phyloP scores from a whole-genome alignment of 2,329 filamentous ascomycete species.

The Curvularia eragrostidis region DNA sequence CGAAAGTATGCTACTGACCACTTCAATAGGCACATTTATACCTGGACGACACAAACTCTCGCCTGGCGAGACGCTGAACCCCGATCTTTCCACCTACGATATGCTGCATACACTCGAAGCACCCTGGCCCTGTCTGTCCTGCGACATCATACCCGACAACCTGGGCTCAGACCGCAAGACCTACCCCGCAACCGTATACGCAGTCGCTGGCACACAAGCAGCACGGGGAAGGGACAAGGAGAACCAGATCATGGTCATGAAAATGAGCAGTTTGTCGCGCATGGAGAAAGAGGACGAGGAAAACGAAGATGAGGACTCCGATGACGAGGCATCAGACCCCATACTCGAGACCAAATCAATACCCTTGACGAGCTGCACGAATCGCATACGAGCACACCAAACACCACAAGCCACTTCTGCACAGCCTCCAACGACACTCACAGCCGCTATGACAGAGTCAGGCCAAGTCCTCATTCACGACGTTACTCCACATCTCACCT shows the following conservation, averaged over 20 bases:
- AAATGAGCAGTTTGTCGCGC: slow-evolving; percentile 87
- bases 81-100: slow-evolving; percentile 93
- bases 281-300: slow-evolving; percentile 82
- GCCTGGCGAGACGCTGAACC: slow-evolving; percentile 86
- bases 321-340: slow-evolving; percentile 78
- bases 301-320: slow-evolving; percentile 68
- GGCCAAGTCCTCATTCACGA: slow-evolving; percentile 91
- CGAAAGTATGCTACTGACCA: not conserved
- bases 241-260: slow-evolving; percentile 95
- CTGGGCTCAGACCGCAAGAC: slow-evolving; percentile 88
- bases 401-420: slow-evolving; percentile 73
- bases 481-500: slow-evolving; percentile 84
- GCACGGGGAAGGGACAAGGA: slow-evolving; percentile 76
- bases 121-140: slow-evolving; percentile 96
- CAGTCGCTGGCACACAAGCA: slow-evolving; percentile 93
- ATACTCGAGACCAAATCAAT: slow-evolving; percentile 94
- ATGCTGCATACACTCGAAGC: slow-evolving; percentile 96
- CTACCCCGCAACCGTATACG: slow-evolving; percentile 96
- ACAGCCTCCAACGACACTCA: slow-evolving; percentile 78
- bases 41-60: slow-evolving; percentile 91
- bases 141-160: slow-evolving; percentile 86
- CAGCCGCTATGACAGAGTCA: slow-evolving; percentile 91
- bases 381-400: slow-evolving; percentile 90
- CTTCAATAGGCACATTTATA: slow-evolving; percentile 80
- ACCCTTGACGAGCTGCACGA: slow-evolving; percentile 84